phyloP scores from a whole-genome alignment of 139 green algal genomes.

The Chlamydomonas sp. region DNA sequence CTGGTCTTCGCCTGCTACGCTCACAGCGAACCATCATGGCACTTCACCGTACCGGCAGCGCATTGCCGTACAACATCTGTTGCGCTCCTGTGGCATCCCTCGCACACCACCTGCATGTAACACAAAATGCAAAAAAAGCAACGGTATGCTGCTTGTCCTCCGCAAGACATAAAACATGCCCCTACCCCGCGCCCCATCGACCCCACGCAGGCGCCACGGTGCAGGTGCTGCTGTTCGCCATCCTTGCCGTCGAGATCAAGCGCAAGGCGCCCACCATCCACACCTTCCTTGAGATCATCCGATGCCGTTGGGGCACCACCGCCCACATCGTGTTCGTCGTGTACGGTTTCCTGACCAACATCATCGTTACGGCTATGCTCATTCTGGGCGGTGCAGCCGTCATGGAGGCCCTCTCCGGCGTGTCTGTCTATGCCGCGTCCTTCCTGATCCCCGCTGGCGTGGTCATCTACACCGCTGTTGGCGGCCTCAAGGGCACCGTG shows the following conservation, averaged over 20 bases:
- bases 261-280: conserved; percentile 91
- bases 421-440: conserved; percentile 63
- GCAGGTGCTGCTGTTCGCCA: conserved; percentile 94
- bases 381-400: conserved; percentile 90
- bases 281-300: conserved; percentile 93
- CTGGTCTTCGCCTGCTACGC: too few species aligned
- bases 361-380: conserved; percentile 93
- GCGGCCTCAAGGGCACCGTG: conserved; percentile 95
- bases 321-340: conserved; percentile 88
- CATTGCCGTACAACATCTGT: too few species aligned
- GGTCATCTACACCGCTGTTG: conserved; percentile 91
- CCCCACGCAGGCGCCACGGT: conserved; percentile 83
- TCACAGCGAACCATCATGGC: too few species aligned
- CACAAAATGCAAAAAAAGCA: neutral
- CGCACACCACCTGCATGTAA: neutral
- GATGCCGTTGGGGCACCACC: conserved; percentile 72
- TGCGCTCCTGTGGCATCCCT: too few species aligned
- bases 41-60: too few species aligned
- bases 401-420: conserved; percentile 80
- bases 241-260: conserved; percentile 96
- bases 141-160: neutral
- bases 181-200: neutral
- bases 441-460: conserved; percentile 83
- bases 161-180: neutral
- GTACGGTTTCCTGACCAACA: conserved; percentile 90